phyloP scores from a whole-genome alignment of 225 moss, liverwort and hornwort genomes.

The Takakia lepidozioides region DNA sequence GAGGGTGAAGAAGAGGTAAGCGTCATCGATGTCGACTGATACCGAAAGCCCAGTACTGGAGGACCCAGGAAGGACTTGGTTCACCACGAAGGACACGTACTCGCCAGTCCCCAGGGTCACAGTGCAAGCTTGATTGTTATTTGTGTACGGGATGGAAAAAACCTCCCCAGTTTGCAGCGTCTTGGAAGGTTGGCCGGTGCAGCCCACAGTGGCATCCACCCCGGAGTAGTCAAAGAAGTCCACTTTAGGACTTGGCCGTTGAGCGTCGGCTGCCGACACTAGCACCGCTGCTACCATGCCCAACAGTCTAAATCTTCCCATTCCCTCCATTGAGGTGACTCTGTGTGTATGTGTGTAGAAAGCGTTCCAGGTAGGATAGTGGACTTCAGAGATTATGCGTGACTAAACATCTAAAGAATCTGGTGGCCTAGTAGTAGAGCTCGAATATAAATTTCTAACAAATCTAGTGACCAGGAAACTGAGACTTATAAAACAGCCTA shows the following conservation, averaged over 20 bases:
- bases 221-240: slow-evolving; percentile 48
- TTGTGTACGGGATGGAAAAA: slow-evolving; percentile 29
- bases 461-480: too few species aligned
- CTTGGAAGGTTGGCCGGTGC: slow-evolving; percentile 23
- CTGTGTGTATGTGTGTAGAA: too few species aligned
- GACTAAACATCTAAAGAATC: too few species aligned
- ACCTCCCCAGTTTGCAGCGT: slow-evolving; percentile 24
- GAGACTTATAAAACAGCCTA: too few species aligned
- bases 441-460: too few species aligned
- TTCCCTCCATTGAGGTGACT: too few species aligned
- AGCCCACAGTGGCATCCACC: slow-evolving; percentile 34
- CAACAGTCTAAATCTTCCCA: too few species aligned
- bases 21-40: slow-evolving; percentile 48
- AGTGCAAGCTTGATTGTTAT: slow-evolving; percentile 31
- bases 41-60: slow-evolving; percentile 26
- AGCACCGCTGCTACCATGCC: too few species aligned
- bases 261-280: slow-evolving; percentile 1
- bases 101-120: slow-evolving; percentile 37
- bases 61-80: slow-evolving; percentile 34
- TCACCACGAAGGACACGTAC: slow-evolving; percentile 25
- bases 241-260: slow-evolving; percentile 20
- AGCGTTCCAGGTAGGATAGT: too few species aligned
- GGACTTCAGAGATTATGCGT: too few species aligned
- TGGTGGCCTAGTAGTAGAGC: too few species aligned
- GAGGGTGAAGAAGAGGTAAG: slow-evolving; percentile 40